Base-by-base conservation (phyloP, 345 rosid genomes). In the Aquilaria sinensis region DNA sequence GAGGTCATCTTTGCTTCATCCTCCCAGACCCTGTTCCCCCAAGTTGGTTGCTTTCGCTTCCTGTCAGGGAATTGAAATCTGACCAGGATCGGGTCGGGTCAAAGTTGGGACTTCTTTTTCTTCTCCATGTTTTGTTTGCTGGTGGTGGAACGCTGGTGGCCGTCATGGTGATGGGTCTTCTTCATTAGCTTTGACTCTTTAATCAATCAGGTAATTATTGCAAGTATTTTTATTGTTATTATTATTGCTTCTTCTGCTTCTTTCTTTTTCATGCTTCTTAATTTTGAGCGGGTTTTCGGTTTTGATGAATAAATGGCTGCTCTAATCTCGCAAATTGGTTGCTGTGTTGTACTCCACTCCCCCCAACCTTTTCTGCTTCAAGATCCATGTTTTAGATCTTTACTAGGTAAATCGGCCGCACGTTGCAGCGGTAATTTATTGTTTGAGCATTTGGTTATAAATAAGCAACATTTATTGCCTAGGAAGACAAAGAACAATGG, bases 171-270 rank as follows among this genome's bases (percentile, higher is more conserved):
- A 74, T 60, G 78, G 80, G 75, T 78, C 79, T 65, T 69, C 53
- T 77, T 76, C 71, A 62, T 80, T 46, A 16, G 70, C 73, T 78
- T 70, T 78, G 62, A 69, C 82, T 72, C 78, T 59, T 64, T 71
- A 72, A 88, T 81, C 89, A 78, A 78, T 79, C 82, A 77, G 92
- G 96, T 83, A 72, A 77, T 59, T 77, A 75, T 75, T 76, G 50
- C 37, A 34, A 10, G 32, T 30, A 59, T 32, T 50, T 30, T 67
- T 51, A 60, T 23, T 68, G n/a, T 48, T 12, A 33, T 43, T 53
- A 16, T 16, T 16, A 16, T 16, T 43, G 30, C 41, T 55, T 59
- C 70, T 57, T 16, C 56, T 57, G 6, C 46, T 29, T n/a, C 30
- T 34, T 58, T 34, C 31, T 47, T 8, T 60, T 61, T 41, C 33